These are phyloP conservation scores for Sextonia rubra DNA, from an alignment of 164 flowering plant species.

Conservation along the genomic window DNA sequence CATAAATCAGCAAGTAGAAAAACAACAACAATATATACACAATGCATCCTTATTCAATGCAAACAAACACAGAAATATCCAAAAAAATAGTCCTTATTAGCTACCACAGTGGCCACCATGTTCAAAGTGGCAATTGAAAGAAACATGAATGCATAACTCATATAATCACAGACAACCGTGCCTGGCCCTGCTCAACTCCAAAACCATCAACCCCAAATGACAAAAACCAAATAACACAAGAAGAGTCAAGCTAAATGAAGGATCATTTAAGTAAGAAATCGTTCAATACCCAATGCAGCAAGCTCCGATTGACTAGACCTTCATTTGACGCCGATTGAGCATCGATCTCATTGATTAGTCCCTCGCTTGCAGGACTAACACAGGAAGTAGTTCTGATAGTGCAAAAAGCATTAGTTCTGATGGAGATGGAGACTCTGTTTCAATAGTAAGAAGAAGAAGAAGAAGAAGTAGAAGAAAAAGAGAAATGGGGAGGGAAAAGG, in stretches of 20 bases:
- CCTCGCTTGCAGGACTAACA: neutral
- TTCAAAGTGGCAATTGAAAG: constrained; percentile 92
- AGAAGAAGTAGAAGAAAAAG: too few relatives aligned
- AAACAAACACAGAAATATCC: too few relatives aligned
- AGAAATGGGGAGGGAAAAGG: neutral
- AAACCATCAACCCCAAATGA: neutral
- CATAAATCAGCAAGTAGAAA: too few relatives aligned
- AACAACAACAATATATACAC: too few relatives aligned
- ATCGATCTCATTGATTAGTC: neutral
- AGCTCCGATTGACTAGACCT: constrained; percentile 68
- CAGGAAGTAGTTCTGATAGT: neutral
- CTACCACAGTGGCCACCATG: constrained; percentile 91
- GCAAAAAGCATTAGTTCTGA: neutral
- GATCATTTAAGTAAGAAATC: neutral
- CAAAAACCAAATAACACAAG: constrained; percentile 1
- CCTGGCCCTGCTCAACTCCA: constrained; percentile 65
- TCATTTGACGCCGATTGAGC: neutral
- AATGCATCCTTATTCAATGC: too few relatives aligned
- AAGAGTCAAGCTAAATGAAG: too few relatives aligned
- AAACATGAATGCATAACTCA: constrained; percentile 84
- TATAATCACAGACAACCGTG: constrained; percentile 79
- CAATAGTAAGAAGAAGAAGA: neutral
- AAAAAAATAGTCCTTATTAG: constrained; percentile 40
- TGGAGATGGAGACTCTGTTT: neutral
- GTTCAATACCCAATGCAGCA: constrained; percentile 74